These are phyloP conservation scores for Ceratocystis huliohia DNA, from an alignment of 2,329 filamentous ascomycete species.

Conservation along the genomic window DNA sequence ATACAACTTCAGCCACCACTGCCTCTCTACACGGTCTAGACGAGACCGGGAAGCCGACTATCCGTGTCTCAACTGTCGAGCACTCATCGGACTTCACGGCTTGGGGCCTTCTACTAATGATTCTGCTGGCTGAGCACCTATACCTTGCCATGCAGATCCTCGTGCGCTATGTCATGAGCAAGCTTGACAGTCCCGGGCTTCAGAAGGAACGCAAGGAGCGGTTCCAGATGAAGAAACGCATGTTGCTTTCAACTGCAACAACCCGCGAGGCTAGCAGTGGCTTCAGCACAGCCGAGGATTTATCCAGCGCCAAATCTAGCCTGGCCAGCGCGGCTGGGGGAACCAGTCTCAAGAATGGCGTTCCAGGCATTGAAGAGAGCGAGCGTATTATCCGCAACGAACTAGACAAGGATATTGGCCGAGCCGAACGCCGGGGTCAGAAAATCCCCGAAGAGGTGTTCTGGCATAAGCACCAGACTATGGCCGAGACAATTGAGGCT, in stretches of 20 bases:
- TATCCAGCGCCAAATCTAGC: constrained; percentile 35
- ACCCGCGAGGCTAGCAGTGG: constrained; percentile 43
- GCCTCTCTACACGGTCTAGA: neutral
- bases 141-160: constrained; percentile 67
- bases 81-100: constrained; percentile 39
- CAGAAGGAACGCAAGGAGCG: constrained; percentile 75
- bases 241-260: constrained; percentile 36
- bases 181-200: constrained; percentile 72
- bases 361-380: constrained; percentile 37
- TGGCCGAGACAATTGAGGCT: constrained; percentile 44
- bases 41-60: constrained; percentile 1
- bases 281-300: constrained; percentile 46
- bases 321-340: constrained; percentile 20
- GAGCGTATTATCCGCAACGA: constrained; percentile 52
- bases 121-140: constrained; percentile 78
- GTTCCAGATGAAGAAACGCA: constrained; percentile 65
- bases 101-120: constrained; percentile 68
- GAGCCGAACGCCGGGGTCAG: constrained; percentile 30
- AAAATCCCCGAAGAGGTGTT: constrained; percentile 41
- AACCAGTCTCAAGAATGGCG: constrained; percentile 23
- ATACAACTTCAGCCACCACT: neutral
- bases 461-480: constrained; percentile 48
- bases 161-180: constrained; percentile 60
- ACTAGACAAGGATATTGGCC: constrained; percentile 51
- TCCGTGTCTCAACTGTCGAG: constrained; percentile 12